phyloP scores from a whole-genome alignment of 306 rosid species.

The Prunus campanulata region DNA sequence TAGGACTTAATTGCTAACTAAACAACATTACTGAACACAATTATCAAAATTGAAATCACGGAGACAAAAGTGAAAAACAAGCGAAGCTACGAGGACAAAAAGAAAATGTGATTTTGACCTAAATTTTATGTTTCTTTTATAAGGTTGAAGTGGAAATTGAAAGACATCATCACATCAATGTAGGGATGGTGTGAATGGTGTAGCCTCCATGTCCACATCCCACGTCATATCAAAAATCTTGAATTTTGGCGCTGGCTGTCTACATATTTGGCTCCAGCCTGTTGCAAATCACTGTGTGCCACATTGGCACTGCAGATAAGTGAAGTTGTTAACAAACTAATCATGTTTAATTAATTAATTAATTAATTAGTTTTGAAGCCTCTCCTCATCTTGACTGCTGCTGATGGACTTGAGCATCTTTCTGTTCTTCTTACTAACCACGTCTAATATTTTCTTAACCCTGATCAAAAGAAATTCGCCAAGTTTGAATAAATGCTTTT shows the following conservation, averaged over 20 bases:
- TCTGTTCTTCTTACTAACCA: neutral
- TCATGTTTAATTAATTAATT: neutral
- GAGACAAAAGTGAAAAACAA: too few relatives aligned
- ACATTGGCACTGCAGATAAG: conserved; percentile 2
- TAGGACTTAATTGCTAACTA: too few relatives aligned
- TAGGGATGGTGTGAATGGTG: conserved; percentile 31
- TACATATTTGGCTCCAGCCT: neutral
- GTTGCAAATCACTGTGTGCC: conserved; percentile 8
- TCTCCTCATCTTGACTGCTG: neutral
- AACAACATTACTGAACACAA: too few relatives aligned
- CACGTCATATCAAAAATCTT: conserved; percentile 19
- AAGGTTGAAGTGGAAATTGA: neutral
- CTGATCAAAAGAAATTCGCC: neutral
- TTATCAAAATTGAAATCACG: too few relatives aligned
- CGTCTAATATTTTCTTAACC: neutral
- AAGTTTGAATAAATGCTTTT: conserved; percentile 9
- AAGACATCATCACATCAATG: neutral
- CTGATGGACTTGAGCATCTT: conserved; percentile 4
- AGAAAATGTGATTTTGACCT: too few relatives aligned
- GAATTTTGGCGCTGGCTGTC: conserved; percentile 49
- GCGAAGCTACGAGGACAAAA: too few relatives aligned
- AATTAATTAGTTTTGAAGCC: neutral
- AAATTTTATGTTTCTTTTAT: neutral
- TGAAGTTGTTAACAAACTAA: neutral
- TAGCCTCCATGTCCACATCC: conserved; percentile 20